Conservation (phyloP, 768 basidiomycete genomes). For the Auriscalpium orientale region DNA sequence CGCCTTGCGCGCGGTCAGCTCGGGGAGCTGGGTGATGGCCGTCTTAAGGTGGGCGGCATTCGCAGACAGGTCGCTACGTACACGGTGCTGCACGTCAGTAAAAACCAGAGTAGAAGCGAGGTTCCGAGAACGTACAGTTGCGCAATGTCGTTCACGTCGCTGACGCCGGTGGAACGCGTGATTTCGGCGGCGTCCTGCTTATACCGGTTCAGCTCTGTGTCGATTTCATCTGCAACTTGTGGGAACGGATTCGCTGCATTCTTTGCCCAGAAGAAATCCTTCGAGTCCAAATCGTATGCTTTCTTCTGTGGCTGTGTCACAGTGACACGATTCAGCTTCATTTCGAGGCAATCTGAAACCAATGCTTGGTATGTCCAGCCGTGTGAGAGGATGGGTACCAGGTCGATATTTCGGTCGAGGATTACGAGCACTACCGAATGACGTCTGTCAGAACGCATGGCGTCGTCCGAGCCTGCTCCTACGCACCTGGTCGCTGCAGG, state of each 20-base stretch:
- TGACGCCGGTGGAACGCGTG: constrained; percentile 91
- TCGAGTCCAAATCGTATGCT: constrained; percentile 94
- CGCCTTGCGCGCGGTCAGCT: constrained; percentile 92
- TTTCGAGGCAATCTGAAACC: constrained; percentile 94
- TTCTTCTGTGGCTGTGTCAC: constrained; percentile 70
- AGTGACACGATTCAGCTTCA: constrained; percentile 92
- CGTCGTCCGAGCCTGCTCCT: constrained; percentile 20
- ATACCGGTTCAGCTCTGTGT: constrained; percentile 82
- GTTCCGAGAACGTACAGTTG: constrained; percentile 65
- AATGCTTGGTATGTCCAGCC: constrained; percentile 99
- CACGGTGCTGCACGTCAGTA: background rate
- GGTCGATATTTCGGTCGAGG: constrained; percentile 89
- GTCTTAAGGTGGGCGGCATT: constrained; percentile 95
- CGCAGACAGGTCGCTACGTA: constrained; percentile 70
- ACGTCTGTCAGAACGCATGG: constrained; percentile 1
- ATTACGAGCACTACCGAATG: constrained; percentile 73
- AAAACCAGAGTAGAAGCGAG: background rate
- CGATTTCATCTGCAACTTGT: constrained; percentile 96
- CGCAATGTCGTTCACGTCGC: constrained; percentile 89
- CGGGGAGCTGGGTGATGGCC: constrained; percentile 94
- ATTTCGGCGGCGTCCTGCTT: constrained; percentile 97
- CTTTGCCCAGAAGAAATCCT: constrained; percentile 98
- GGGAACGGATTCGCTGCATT: constrained; percentile 97
- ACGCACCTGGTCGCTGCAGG: constrained; percentile 74
- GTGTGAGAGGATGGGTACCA: constrained; percentile 89